Conservation (phyloP, 306 rosid genomes). For the Pueraria montana region DNA sequence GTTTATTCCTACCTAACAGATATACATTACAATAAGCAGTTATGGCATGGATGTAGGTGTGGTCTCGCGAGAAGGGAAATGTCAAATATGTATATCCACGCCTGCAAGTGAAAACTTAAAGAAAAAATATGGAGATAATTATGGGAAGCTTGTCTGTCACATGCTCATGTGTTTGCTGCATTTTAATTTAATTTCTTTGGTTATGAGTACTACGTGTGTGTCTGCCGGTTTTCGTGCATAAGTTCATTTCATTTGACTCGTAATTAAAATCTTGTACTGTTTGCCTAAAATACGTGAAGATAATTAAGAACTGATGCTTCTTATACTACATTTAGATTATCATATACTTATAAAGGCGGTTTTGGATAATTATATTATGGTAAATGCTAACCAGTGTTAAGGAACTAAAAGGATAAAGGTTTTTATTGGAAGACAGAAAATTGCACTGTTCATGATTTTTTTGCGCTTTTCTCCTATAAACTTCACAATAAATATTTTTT, state of each 20-base stretch:
- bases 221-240: constrained; percentile 1
- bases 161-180: constrained; percentile 39
- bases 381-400: too few relatives aligned
- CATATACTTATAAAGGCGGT: too few relatives aligned
- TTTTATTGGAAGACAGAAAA: too few relatives aligned
- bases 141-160: constrained; percentile 47
- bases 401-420: too few relatives aligned
- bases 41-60: constrained; percentile 39
- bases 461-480: too few relatives aligned
- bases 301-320: background rate
- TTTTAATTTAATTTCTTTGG: constrained; percentile 15
- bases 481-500: too few relatives aligned
- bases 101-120: constrained; percentile 51
- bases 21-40: background rate
- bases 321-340: too few relatives aligned
- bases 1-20: constrained; percentile 28
- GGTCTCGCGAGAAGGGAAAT: constrained; percentile 19
- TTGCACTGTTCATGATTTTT: too few relatives aligned
- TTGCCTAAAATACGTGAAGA: background rate
- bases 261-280: background rate
- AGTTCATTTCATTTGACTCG: constrained; percentile 23
- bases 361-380: too few relatives aligned
- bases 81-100: constrained; percentile 17
- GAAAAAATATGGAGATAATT: constrained; percentile 43
- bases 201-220: background rate